A percentile compares a stretch with the other conserved stretches of the same genome.
These are phyloP conservation scores for Metschnikowia anglica DNA, from an alignment of 805 yeast genomes.

Conservation along the genomic window DNA sequence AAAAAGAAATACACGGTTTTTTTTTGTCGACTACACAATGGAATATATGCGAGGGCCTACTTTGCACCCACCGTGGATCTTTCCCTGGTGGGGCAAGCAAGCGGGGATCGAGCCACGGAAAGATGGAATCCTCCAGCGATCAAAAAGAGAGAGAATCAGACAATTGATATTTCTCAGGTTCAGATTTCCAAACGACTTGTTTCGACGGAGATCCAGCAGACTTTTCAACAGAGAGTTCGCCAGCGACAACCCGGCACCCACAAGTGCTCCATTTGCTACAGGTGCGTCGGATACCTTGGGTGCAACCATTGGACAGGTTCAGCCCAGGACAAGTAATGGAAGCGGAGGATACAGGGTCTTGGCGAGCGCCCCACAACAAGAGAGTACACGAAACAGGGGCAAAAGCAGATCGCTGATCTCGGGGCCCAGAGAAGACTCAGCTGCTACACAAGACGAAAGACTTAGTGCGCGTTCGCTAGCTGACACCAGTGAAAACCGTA, in stretches of 20 bases:
- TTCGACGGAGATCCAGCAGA: constrained; percentile 1
- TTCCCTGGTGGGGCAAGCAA: constrained; percentile 8
- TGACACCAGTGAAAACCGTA: constrained; percentile 10
- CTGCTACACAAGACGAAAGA: constrained; percentile 5
- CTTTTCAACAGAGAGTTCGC: not conserved
- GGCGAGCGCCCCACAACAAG: not conserved
- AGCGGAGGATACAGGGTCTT: constrained; percentile 6
- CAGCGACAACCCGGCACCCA: too few species aligned
- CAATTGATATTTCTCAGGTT: not conserved
- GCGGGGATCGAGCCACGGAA: not conserved
- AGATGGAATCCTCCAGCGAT: not conserved
- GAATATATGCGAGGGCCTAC: constrained; percentile 1
- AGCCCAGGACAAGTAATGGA: not conserved
- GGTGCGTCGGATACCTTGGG: too few species aligned
- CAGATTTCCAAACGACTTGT: not conserved
- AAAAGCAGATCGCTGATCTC: not conserved
- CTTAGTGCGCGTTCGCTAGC: constrained; percentile 3
- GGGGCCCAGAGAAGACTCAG: not conserved
- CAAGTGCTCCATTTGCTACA: too few species aligned
- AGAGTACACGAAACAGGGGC: not conserved
- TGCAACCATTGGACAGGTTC: not conserved
- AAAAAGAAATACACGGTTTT: not conserved
- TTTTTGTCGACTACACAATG: not conserved
- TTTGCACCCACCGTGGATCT: constrained; percentile 13
- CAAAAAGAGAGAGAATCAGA: constrained; percentile 5